A percentile compares a stretch with the other conserved stretches of the same genome.
Evolutionary conservation across 2,329 filamentous ascomycete genomes (phyloP).

Genomic region (Pseudopyricularia cyperi): DNA sequence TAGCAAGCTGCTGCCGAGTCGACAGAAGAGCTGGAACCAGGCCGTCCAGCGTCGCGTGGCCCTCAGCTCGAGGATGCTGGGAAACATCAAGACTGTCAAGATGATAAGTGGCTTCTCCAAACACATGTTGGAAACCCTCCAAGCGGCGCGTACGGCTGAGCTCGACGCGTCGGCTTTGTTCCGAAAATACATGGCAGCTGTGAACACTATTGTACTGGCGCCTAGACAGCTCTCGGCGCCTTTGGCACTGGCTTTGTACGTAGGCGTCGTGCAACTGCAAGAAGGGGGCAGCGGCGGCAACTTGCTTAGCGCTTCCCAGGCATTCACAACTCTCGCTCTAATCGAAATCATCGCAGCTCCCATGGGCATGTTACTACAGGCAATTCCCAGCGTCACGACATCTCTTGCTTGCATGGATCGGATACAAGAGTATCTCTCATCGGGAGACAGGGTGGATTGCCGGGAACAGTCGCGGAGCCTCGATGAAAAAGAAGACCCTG

Average conservation of each 20-base stretch:
- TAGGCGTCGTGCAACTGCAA: neutral
- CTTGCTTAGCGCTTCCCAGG: neutral
- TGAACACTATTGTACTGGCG: neutral
- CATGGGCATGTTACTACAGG: neutral
- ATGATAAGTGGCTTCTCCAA: neutral
- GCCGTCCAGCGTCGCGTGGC: constrained; percentile 35
- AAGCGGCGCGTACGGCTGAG: neutral
- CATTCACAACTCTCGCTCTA: neutral
- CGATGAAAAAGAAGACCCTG: neutral
- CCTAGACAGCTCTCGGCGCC: neutral
- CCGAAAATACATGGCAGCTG: neutral
- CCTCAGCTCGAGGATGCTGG: constrained; percentile 31
- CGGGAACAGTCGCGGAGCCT: neutral
- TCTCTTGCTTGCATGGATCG: neutral
- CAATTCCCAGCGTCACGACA: neutral
- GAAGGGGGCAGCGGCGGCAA: too few relatives aligned
- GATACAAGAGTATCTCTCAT: neutral
- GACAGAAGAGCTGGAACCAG: constrained; percentile 32
- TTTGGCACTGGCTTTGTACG: neutral
- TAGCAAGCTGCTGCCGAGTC: neutral
- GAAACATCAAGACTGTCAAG: constrained; percentile 29
- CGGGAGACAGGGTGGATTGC: neutral
- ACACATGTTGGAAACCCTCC: neutral
- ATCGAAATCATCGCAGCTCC: neutral
- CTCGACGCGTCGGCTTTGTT: neutral